Base-by-base conservation (phyloP, 139 green algal species). In the Zygnema cylindricum region DNA sequence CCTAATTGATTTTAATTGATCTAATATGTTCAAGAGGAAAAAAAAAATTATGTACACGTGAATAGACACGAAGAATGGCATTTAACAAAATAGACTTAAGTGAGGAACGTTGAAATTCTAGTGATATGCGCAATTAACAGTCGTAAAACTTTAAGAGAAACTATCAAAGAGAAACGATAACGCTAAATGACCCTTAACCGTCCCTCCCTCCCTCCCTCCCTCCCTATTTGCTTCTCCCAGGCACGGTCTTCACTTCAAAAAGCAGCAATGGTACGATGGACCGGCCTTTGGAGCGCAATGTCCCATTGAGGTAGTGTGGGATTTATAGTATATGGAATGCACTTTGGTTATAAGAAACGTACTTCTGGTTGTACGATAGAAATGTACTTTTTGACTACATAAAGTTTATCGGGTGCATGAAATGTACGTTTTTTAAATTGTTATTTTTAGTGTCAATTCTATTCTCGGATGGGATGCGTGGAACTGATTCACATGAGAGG, bases 221-320 rank as follows among this genome's bases (percentile, higher is more conserved):
- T 30, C 57, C 30, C 30, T 73, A 25, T 73, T 30, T 35, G 30
- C 36, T 16, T 43, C 7, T 11, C 38, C 11, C 71, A 79, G 71
- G 71, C 71, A 79, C 38, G 71, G 71, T 79, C 36, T 79, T 7
- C 38, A 54, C 71, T 23, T 54, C 11, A 79, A 79, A 16, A 16
- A 16, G 11, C 36, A 41, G 36, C 71, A 41, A 11, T 79, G 71
- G 71, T 25, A 25, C 7, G 71, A 79, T 16, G 71, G 71, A 7
- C 7, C 71, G 7, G 71, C 71, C 7, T 79, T 40, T 16, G 71
- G 71, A 41, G 21, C 71, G 38, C 71, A 79, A 16, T 79, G 71
- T 16, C 71, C 71, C 71, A 79, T 79, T 16, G 21, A 43, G 71
- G 71, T 79, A n/a, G n/a, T n/a, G n/a, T n/a, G n/a, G n/a, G n/a